Evolutionary conservation across 2,329 filamentous ascomycete species (phyloP).

Genomic region (Cytospora piceicola): DNA sequence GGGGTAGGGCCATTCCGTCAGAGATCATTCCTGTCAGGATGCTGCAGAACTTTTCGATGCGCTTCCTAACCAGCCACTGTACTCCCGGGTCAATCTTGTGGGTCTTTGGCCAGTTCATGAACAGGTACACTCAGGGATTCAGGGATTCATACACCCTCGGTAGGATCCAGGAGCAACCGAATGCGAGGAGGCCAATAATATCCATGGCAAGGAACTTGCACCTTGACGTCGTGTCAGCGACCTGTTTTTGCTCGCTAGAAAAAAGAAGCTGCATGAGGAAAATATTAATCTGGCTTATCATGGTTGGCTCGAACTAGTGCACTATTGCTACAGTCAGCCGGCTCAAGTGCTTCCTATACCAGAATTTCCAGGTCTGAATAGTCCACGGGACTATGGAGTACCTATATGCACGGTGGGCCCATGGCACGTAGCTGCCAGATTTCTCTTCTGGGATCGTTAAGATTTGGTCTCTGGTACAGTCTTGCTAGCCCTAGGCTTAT

Average conservation of each 20-base stretch:
- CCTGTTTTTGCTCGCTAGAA: background rate
- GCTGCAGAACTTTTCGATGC: constrained; percentile 6
- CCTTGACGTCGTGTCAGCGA: constrained; percentile 28
- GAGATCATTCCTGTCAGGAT: constrained; percentile 2
- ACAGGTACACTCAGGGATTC: constrained; percentile 10
- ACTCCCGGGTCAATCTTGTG: constrained; percentile 8
- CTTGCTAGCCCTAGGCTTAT: too few relatives aligned
- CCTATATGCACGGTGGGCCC: too few relatives aligned
- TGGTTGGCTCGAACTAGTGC: constrained; percentile 33
- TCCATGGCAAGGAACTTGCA: constrained; percentile 28
- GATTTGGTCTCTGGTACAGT: too few relatives aligned
- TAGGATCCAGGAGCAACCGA: constrained; percentile 24
- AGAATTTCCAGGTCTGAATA: too few relatives aligned
- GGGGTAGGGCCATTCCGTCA: constrained; percentile 5
- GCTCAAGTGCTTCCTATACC: too few relatives aligned
- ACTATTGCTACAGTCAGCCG: too few relatives aligned
- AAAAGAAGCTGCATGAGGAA: constrained; percentile 17
- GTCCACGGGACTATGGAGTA: too few relatives aligned
- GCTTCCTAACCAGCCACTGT: constrained; percentile 10
- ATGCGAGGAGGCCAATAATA: constrained; percentile 30
- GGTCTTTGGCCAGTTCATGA: constrained; percentile 18
- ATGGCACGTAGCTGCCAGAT: too few relatives aligned
- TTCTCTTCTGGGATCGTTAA: too few relatives aligned
- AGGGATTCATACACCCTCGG: constrained; percentile 2
- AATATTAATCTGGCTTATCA: constrained; percentile 32